Conservation (phyloP, 2,329 filamentous ascomycete genomes). For the Botrytis byssoidea region DNA sequence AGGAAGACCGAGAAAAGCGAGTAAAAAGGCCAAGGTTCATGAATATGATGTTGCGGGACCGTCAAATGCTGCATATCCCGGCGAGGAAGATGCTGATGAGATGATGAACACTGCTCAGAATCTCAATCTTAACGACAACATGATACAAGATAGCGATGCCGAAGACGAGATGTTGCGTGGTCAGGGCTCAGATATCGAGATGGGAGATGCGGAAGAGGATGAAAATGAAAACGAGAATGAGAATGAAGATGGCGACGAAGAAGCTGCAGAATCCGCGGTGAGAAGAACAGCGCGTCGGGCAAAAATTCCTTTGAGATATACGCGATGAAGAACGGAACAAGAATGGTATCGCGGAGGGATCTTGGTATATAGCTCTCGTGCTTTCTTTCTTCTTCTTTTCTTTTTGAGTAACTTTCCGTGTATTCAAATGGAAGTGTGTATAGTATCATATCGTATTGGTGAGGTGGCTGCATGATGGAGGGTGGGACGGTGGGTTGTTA, state of each 20-base stretch:
- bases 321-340: not conserved
- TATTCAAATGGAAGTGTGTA: not conserved
- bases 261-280: not conserved
- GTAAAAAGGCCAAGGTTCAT: conserved; percentile 20
- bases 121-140: not conserved
- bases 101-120: not conserved
- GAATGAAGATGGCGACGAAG: not conserved
- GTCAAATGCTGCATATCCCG: not conserved
- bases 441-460: not conserved
- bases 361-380: not conserved
- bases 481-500: not conserved
- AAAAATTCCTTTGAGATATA: conserved; percentile 7
- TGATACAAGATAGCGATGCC: not conserved
- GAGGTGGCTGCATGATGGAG: not conserved
- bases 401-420: not conserved
- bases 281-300: not conserved
- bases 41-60: not conserved
- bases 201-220: not conserved
- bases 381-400: not conserved
- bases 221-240: not conserved
- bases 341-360: not conserved
- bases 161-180: not conserved
- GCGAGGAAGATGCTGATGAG: not conserved
- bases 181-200: not conserved
- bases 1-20: conserved; percentile 21